Conservation (phyloP, 495 filamentous ascomycete genomes). For the Penicillium atrosanguineum region DNA sequence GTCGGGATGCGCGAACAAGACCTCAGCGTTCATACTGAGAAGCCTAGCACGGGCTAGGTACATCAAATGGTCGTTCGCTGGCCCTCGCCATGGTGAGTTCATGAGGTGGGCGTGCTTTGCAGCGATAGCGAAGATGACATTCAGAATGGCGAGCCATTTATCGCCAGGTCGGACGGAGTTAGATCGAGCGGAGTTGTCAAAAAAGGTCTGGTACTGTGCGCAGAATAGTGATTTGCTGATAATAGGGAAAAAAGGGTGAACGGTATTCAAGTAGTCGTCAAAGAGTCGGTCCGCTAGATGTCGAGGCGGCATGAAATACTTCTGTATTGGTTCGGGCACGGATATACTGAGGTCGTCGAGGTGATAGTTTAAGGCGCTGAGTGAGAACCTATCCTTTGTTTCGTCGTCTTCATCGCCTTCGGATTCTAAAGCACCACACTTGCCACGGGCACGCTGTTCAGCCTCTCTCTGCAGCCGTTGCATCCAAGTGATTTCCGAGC, state of each 20-base stretch:
- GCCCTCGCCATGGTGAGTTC: constrained; percentile 37
- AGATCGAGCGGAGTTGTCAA: constrained; percentile 7
- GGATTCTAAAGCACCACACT: constrained; percentile 12
- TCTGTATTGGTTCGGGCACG: constrained; percentile 37
- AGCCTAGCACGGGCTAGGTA: constrained; percentile 61
- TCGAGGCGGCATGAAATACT: constrained; percentile 46
- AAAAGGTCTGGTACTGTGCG: constrained; percentile 32
- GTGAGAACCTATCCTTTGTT: constrained; percentile 11
- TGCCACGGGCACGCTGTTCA: constrained; percentile 14
- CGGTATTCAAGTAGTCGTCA: constrained; percentile 43
- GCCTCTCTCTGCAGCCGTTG: constrained; percentile 29
- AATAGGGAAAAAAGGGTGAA: constrained; percentile 56
- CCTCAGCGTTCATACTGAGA: constrained; percentile 53
- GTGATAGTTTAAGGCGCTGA: constrained; percentile 45
- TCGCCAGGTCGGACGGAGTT: constrained; percentile 16
- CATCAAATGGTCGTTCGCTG: constrained; percentile 34
- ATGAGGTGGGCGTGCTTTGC: constrained; percentile 49
- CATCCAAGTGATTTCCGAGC: constrained; percentile 58
- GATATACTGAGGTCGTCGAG: constrained; percentile 50
- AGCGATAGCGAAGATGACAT: constrained; percentile 61
- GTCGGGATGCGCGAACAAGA: constrained; percentile 56
- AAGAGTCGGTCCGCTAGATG: constrained; percentile 49
- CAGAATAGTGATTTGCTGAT: constrained; percentile 39
- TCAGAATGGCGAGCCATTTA: constrained; percentile 56
- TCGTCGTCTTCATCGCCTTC: constrained; percentile 1